A percentile compares a stretch with the other conserved stretches of the same genome.
phyloP scores from a whole-genome alignment of 2,329 filamentous ascomycete species.

The Pestalotiopsis sp. region DNA sequence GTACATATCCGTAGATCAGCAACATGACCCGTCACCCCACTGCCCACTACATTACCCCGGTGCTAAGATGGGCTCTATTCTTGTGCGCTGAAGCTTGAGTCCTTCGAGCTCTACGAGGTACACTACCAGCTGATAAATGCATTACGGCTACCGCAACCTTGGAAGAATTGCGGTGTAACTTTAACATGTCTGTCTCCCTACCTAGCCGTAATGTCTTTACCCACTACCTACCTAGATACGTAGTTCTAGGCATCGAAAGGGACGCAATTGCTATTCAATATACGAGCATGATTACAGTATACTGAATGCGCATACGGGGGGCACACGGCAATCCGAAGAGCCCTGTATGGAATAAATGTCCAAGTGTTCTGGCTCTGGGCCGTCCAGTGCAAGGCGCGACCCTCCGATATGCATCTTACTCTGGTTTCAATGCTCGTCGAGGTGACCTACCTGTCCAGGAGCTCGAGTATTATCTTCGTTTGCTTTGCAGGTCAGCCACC shows the following conservation, averaged over 20 bases:
- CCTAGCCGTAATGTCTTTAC: background rate
- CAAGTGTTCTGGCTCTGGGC: too few relatives aligned
- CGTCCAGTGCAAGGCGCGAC: too few relatives aligned
- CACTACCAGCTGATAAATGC: background rate
- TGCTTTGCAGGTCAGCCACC: too few relatives aligned
- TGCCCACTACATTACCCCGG: background rate
- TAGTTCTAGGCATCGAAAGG: background rate
- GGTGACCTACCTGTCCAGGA: too few relatives aligned
- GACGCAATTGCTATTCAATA: too few relatives aligned
- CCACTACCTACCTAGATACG: background rate
- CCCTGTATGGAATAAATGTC: too few relatives aligned
- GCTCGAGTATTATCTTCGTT: too few relatives aligned
- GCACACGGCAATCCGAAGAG: too few relatives aligned
- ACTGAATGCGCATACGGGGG: too few relatives aligned
- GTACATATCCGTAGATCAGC: background rate
- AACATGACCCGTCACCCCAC: background rate
- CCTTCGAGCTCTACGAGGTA: background rate
- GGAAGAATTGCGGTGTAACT: background rate
- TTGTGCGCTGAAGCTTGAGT: background rate
- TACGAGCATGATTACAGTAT: too few relatives aligned
- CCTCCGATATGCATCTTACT: too few relatives aligned
- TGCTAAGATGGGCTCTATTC: background rate
- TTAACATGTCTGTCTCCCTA: background rate
- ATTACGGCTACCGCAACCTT: background rate
- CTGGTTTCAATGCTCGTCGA: too few relatives aligned